Evolutionary conservation across 2,329 filamentous ascomycete genomes (phyloP), one percentile per base, ranked within the genome.

Genomic region (Colletotrichum neosansevieriae): DNA sequence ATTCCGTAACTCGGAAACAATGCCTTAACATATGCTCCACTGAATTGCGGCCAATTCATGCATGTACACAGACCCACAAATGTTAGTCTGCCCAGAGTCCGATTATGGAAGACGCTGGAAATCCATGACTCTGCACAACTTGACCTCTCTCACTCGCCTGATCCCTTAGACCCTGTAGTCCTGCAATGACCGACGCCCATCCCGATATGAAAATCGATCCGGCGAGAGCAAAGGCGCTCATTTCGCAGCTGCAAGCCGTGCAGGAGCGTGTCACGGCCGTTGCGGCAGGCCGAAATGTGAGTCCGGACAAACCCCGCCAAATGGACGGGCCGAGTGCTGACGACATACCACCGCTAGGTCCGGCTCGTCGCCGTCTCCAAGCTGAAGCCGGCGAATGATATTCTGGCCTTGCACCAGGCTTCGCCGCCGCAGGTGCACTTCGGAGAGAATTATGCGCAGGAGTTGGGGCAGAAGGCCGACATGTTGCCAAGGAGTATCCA

Each of bases 361-460:
- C 91, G 96, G 53, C 87, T 99, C 44, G 94, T 99, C 47, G 95
- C 96, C 32, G 96, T 99, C 57, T 98, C 94, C 45, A 99, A 99
- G 81, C 86, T 98, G 72, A 98, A 99, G 82, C 95, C 96, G 13
- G 93, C 91, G 67, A 92, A 92, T 75, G 96, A 99, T 79, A 92
- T 99, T 74, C 85, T 97, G 63, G 91, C 94, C 34, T 88, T 99
- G 1, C 91, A 97, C 81, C 84, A 87, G 74, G 56, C 62, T 24
- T 79, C 84, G 0, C 83, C 86, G 1, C 61, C 60, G 49, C 65
- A 63, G 29, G 78, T 82, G 34, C 93, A 99, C 81, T 98, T 98
- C 79, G 96, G 96, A 74, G 96, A 99, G 82, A 99, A 99, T 84
- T 99, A 99, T 82, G 86, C 92, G 4, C 92, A 95, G 80, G 96